These are phyloP conservation scores for Pichia ethanolica DNA, from an alignment of 805 yeast species.

Conservation along the genomic window DNA sequence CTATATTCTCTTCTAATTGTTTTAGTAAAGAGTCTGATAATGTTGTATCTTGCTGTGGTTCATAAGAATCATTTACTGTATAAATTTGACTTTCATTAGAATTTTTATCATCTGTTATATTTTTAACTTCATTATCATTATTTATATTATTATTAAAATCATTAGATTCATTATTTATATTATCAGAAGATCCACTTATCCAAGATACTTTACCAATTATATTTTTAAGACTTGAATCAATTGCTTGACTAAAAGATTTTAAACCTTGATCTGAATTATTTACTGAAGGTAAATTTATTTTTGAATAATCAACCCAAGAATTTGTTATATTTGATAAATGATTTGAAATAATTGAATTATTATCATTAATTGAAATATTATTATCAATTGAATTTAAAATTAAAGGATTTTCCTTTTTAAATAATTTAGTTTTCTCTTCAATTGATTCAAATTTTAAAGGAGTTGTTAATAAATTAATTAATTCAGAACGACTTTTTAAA, in stretches of 20 bases:
- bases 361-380: neutral
- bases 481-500: neutral
- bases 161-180: neutral
- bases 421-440: slow-evolving; percentile 19
- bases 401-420: slow-evolving; percentile 10
- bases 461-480: slow-evolving; percentile 9
- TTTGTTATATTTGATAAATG: slow-evolving; percentile 6
- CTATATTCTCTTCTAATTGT: slow-evolving; percentile 27
- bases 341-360: neutral
- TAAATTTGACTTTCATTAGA: too few species aligned
- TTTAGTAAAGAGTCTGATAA: slow-evolving; percentile 20
- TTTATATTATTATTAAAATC: neutral
- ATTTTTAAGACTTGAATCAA: slow-evolving; percentile 28
- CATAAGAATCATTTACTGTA: neutral
- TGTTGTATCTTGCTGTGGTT: neutral
- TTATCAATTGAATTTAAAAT: neutral
- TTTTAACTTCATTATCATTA: slow-evolving; percentile 2
- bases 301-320: slow-evolving; percentile 12
- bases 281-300: slow-evolving; percentile 13
- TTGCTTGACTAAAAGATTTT: slow-evolving; percentile 28
- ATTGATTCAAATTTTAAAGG: slow-evolving; percentile 23
- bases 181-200: slow-evolving; percentile 15
- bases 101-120: neutral
- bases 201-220: slow-evolving; percentile 29
- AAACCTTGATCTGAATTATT: slow-evolving; percentile 32